A percentile compares a stretch with the other conserved stretches of the same genome.
These are phyloP conservation scores for Lathyrus oleraceus DNA, from an alignment of 306 rosid genomes.

Conservation along the genomic window DNA sequence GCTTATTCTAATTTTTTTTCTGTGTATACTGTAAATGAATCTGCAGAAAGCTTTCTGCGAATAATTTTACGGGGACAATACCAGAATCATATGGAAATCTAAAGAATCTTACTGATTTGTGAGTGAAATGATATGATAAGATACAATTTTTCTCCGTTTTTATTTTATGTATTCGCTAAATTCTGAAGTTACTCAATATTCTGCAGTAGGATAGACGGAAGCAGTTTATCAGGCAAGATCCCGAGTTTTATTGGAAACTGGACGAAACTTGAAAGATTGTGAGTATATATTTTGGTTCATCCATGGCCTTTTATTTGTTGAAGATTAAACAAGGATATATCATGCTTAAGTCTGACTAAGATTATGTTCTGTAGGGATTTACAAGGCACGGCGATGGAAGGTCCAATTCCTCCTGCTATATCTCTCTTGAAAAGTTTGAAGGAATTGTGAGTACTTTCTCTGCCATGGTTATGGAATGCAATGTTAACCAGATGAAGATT, in stretches of 20 bases:
- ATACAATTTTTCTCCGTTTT: not conserved
- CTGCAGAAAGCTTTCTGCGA: constrained; percentile 60
- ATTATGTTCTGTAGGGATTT: constrained; percentile 47
- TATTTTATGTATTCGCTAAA: not conserved
- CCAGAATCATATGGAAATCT: constrained; percentile 59
- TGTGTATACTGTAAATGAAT: constrained; percentile 1
- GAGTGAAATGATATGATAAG: constrained; percentile 37
- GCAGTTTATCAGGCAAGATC: constrained; percentile 57
- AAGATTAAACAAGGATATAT: not conserved
- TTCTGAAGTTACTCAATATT: constrained; percentile 28
- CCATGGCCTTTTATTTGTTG: not conserved
- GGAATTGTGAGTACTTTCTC: constrained; percentile 52
- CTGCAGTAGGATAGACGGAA: constrained; percentile 84
- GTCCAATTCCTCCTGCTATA: constrained; percentile 60
- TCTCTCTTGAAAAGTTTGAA: constrained; percentile 49
- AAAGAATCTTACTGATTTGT: constrained; percentile 65
- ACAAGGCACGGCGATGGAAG: constrained; percentile 76
- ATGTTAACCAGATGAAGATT: not conserved
- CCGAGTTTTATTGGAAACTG: constrained; percentile 77
- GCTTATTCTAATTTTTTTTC: not conserved
- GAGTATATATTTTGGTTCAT: constrained; percentile 41
- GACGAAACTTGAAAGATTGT: constrained; percentile 64
- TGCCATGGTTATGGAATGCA: not conserved
- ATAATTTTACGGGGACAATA: constrained; percentile 69
- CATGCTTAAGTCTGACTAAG: not conserved